phyloP scores from a whole-genome alignment of 169 alveolate species.

The Eimeria acervulina region DNA sequence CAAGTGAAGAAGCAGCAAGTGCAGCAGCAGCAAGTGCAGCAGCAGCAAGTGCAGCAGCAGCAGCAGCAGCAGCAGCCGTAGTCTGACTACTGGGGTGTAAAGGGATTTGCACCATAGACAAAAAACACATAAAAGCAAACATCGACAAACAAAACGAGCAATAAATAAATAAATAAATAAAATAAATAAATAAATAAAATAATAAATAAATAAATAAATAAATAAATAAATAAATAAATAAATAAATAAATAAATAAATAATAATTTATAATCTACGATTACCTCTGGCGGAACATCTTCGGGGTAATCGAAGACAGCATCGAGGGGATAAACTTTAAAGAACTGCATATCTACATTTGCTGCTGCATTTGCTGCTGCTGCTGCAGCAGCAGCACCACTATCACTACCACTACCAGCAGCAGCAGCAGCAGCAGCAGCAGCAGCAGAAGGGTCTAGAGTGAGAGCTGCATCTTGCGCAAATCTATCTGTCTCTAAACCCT shows the following conservation, averaged over 20 bases:
- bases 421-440: background rate
- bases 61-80: background rate
- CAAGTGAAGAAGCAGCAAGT: background rate
- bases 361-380: background rate
- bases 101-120: background rate
- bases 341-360: constrained; percentile 81
- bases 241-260: background rate
- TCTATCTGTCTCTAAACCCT: constrained; percentile 74
- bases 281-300: constrained; percentile 89
- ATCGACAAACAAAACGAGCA: background rate
- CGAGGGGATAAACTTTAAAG: constrained; percentile 88
- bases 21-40: background rate
- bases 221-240: background rate
- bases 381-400: too few species aligned
- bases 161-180: too few species aligned
- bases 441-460: background rate
- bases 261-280: background rate
- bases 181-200: background rate
- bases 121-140: too few species aligned
- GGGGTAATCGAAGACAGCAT: constrained; percentile 89
- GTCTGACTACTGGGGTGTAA: background rate
- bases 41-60: background rate
- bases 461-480: constrained; percentile 83
- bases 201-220: background rate
- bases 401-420: background rate